Conservation (phyloP, 2,329 filamentous ascomycete genomes). For the Scedosporium boydii region DNA sequence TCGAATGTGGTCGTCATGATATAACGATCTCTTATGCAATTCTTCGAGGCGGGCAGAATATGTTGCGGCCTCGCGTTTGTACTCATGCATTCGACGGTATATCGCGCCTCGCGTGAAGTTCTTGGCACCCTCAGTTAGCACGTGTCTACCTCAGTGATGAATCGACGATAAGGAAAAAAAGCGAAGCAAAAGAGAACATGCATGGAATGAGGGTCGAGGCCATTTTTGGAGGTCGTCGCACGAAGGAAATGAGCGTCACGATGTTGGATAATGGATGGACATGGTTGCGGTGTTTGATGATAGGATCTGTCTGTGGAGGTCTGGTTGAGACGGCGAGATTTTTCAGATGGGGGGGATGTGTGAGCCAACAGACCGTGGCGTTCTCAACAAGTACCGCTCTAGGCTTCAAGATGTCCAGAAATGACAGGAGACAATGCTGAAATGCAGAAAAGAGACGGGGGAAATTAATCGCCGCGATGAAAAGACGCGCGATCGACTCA, state of each 20-base stretch:
- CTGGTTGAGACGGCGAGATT: background rate
- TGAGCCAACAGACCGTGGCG: background rate
- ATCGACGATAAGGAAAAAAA: background rate
- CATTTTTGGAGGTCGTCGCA: background rate
- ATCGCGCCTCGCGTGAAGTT: constrained; percentile 94
- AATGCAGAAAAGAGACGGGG: background rate
- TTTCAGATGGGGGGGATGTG: background rate
- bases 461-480: background rate
- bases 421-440: background rate
- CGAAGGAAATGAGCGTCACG: background rate
- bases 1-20: constrained; percentile 89
- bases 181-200: background rate
- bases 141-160: background rate
- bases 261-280: background rate
- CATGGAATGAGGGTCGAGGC: background rate
- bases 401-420: background rate
- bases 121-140: constrained; percentile 30
- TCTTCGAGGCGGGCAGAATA: constrained; percentile 76
- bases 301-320: background rate
- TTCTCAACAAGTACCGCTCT: background rate
- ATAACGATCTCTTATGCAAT: constrained; percentile 63
- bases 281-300: background rate
- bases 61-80: constrained; percentile 79
- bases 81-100: constrained; percentile 94
- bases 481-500: constrained; percentile 31